Evolutionary conservation across 2,329 filamentous ascomycete species (phyloP).

Genomic region (Elsinoe batatas): DNA sequence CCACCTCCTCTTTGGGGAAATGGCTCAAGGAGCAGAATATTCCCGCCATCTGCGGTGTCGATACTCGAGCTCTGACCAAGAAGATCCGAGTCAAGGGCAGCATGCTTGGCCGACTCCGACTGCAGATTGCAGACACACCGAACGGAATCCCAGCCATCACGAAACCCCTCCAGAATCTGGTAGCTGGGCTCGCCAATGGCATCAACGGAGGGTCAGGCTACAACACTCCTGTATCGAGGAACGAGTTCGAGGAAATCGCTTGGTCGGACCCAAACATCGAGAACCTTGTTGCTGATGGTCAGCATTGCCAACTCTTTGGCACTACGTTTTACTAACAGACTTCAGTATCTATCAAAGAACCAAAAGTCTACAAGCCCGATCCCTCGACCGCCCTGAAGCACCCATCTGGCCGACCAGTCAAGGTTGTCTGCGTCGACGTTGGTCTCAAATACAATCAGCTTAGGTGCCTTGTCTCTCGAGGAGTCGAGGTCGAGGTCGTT

Average conservation of each 20-base stretch:
- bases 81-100: slow-evolving; percentile 87
- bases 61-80: slow-evolving; percentile 89
- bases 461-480: slow-evolving; percentile 79
- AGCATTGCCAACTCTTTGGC: slow-evolving; percentile 30
- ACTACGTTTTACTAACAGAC: slow-evolving; percentile 15
- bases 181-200: slow-evolving; percentile 25
- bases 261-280: slow-evolving; percentile 88
- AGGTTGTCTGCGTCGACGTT: slow-evolving; percentile 88
- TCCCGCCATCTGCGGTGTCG: slow-evolving; percentile 88
- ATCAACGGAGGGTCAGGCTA: slow-evolving; percentile 24
- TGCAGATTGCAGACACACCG: slow-evolving; percentile 48
- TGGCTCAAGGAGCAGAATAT: slow-evolving; percentile 96
- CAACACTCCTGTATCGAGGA: slow-evolving; percentile 15
- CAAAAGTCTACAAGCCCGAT: slow-evolving; percentile 75
- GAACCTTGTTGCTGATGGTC: slow-evolving; percentile 91
- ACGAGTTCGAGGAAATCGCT: slow-evolving; percentile 63
- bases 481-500: slow-evolving; percentile 87
- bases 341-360: slow-evolving; percentile 77
- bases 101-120: slow-evolving; percentile 85
- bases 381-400: slow-evolving; percentile 65
- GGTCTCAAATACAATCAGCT: slow-evolving; percentile 98
- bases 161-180: slow-evolving; percentile 34
- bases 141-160: slow-evolving; percentile 15
- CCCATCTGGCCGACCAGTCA: slow-evolving; percentile 75
- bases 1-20: slow-evolving; percentile 76